Percentiles rank a stretch among this genome's conserved stretches.
These are phyloP conservation scores for Mortierella sp. DNA, from an alignment of 371 early-diverging fungal genomes.

Conservation along the genomic window DNA sequence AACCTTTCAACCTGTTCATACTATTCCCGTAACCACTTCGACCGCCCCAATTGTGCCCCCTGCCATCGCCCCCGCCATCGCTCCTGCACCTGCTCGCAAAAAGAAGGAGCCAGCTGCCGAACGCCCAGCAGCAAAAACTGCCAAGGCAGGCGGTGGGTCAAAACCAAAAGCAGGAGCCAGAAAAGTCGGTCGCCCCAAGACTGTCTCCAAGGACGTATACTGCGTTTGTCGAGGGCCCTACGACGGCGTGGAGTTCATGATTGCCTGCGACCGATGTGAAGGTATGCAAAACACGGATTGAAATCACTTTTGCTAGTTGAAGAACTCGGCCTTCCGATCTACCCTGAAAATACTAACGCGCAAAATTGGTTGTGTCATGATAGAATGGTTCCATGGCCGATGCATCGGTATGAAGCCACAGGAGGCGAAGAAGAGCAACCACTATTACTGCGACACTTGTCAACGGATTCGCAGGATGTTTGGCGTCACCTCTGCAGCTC, in stretches of 20 bases:
- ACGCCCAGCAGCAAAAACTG: constrained; percentile 7
- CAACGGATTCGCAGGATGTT: constrained; percentile 42
- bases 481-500: constrained; percentile 21
- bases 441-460: constrained; percentile 67
- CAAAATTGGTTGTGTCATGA: not conserved
- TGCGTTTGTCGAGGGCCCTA: constrained; percentile 69
- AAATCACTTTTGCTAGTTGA: not conserved
- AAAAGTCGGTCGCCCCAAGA: constrained; percentile 49
- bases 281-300: constrained; percentile 23
- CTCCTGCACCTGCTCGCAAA: not conserved
- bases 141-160: constrained; percentile 25
- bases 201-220: constrained; percentile 58
- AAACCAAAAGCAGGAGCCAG: constrained; percentile 38
- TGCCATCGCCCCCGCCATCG: not conserved
- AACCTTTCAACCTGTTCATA: not conserved
- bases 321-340: not conserved
- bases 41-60: not conserved
- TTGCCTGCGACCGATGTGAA: constrained; percentile 57
- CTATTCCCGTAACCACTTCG: not conserved
- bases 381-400: constrained; percentile 63
- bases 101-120: constrained; percentile 22
- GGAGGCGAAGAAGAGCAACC: constrained; percentile 58
- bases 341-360: not conserved
- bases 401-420: constrained; percentile 61
- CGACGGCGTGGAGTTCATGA: constrained; percentile 59